These are phyloP conservation scores for Triticum aestivum DNA, from an alignment of 176 grass and related monocot species.

Conservation along the genomic window IWGSC_CS_RefSeq_v2.1 NC_057797.1:683669374-683669873, in stretches of 20 bases:
- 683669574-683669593: conserved; percentile 46
- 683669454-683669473: not conserved
- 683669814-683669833: conserved; percentile 30
- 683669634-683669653: conserved; percentile 56
- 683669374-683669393: not conserved
- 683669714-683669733: not conserved
- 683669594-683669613: conserved; percentile 25
- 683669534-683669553: not conserved
- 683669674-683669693: conserved; percentile 56
- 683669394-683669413: conserved; percentile 29
- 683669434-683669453: conserved; percentile 42
- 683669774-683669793: conserved; percentile 20
- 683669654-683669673: conserved; percentile 63
- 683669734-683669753: conserved; percentile 42
- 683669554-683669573: not conserved
- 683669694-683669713: conserved; percentile 17
- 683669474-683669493: not conserved
- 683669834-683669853: conserved; percentile 65
- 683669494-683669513: conserved; percentile 34
- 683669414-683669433: not conserved
- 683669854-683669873: conserved; percentile 83
- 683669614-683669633: conserved; percentile 50
- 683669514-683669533: not conserved
- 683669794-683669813: conserved; percentile 24
- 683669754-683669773: conserved; percentile 46